Percentiles rank a stretch among this genome's conserved stretches.
Evolutionary conservation across 495 filamentous ascomycete species (phyloP).

Genomic region (Penicillium nucicola): DNA sequence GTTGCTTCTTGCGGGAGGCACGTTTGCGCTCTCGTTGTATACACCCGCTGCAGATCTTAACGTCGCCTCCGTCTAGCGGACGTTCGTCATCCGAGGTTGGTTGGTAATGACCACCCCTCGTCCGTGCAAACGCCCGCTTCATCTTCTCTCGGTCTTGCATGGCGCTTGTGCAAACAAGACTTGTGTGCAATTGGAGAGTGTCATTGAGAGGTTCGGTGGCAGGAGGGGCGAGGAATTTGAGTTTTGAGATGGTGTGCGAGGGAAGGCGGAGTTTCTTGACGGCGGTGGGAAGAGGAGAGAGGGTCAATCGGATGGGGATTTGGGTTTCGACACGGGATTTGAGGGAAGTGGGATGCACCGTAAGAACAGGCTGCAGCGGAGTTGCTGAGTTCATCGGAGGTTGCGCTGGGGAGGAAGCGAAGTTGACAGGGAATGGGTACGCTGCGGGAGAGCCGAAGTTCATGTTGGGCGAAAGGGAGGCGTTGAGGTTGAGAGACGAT

Average conservation of each 20-base stretch:
- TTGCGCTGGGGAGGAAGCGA: constrained; percentile 33
- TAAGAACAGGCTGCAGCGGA: constrained; percentile 39
- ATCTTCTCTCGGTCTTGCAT: constrained; percentile 69
- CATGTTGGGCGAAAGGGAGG: constrained; percentile 28
- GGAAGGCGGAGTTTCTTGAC: constrained; percentile 81
- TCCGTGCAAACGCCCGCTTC: constrained; percentile 64
- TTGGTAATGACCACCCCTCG: constrained; percentile 45
- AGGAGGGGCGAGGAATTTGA: constrained; percentile 75
- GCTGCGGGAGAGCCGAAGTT: constrained; percentile 31
- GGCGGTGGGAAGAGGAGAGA: constrained; percentile 67
- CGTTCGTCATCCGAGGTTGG: constrained; percentile 57
- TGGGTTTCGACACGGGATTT: constrained; percentile 97
- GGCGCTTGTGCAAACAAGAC: constrained; percentile 88
- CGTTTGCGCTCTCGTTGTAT: constrained; percentile 85
- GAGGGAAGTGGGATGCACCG: constrained; percentile 61
- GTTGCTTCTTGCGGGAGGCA: constrained; percentile 81
- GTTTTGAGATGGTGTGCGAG: constrained; percentile 84
- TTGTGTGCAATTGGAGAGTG: constrained; percentile 75
- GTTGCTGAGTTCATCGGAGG: constrained; percentile 20
- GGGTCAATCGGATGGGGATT: constrained; percentile 73
- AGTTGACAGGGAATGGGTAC: constrained; percentile 33
- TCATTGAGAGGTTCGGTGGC: constrained; percentile 58
- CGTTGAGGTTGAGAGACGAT: constrained; percentile 35
- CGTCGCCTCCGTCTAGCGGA: constrained; percentile 76
- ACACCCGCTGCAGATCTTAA: constrained; percentile 80